Conservation (phyloP, 306 rosid genomes). For the Casuarina glauca region DNA sequence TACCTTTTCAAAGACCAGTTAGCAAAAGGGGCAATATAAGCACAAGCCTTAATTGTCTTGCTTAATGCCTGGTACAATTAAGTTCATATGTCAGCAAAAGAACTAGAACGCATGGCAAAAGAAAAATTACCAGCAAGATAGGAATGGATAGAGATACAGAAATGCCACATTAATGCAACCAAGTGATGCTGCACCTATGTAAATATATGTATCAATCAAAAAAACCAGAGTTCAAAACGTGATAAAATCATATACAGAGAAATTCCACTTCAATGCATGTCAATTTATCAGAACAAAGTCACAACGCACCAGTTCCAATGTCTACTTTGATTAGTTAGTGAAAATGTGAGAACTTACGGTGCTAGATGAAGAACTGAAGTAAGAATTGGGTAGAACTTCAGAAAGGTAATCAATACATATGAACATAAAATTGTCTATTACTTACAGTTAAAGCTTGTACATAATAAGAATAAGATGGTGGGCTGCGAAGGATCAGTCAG, state of each 20-base stretch:
- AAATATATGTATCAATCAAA: not conserved
- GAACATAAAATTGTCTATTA: not conserved
- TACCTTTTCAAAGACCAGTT: constrained; percentile 73
- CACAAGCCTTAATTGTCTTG: constrained; percentile 38
- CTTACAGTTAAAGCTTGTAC: not conserved
- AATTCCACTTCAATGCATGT: not conserved
- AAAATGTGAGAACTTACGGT: not conserved
- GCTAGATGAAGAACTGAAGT: not conserved
- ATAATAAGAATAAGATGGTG: constrained; percentile 2
- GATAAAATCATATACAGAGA: not conserved
- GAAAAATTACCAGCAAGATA: not conserved
- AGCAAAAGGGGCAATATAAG: constrained; percentile 57
- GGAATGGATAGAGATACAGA: not conserved
- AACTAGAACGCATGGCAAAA: constrained; percentile 33
- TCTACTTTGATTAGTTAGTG: not conserved
- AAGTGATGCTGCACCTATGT: not conserved
- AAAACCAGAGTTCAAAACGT: not conserved
- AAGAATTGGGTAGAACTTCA: not conserved
- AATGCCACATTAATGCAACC: not conserved
- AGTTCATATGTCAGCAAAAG: constrained; percentile 34
- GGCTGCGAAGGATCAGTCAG: not conserved
- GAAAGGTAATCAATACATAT: constrained; percentile 7
- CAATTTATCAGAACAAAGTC: not conserved
- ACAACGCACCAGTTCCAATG: not conserved
- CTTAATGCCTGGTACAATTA: constrained; percentile 62